These are phyloP conservation scores for Chrysoporthe austroafricana DNA, from an alignment of 2,329 filamentous ascomycete genomes.

Conservation along the genomic window DNA sequence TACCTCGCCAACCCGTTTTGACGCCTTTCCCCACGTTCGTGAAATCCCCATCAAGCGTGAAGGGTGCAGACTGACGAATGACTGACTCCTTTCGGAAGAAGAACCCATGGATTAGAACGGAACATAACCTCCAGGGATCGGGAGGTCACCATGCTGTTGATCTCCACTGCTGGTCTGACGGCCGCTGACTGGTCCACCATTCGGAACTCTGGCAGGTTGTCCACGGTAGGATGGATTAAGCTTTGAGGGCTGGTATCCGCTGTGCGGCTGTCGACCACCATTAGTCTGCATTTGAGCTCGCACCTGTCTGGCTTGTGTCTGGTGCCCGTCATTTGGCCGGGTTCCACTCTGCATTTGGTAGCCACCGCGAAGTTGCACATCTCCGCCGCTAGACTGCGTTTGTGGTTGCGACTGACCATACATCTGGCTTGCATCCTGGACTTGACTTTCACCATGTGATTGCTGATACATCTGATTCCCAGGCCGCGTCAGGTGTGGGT, in stretches of 20 bases:
- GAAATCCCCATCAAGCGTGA: not conserved
- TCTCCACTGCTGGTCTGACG: not conserved
- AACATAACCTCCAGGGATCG: not conserved
- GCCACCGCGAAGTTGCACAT: not conserved
- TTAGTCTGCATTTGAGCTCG: not conserved
- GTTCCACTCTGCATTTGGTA: not conserved
- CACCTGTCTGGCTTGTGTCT: not conserved
- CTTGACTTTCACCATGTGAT: not conserved
- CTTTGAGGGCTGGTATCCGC: not conserved
- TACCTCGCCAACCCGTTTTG: conserved; percentile 15
- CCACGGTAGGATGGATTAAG: not conserved
- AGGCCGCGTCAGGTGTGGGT: not conserved
- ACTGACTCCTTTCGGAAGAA: not conserved
- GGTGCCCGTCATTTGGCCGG: not conserved
- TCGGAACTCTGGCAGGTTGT: not conserved
- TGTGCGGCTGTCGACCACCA: not conserved
- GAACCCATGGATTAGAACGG: not conserved
- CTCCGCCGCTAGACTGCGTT: not conserved
- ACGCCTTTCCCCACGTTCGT: conserved; percentile 6
- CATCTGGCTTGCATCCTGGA: not conserved
- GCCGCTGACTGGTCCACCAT: not conserved
- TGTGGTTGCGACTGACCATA: not conserved
- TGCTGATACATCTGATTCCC: not conserved
- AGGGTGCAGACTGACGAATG: not conserved
- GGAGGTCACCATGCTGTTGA: not conserved